Conservation (phyloP, 169 alveolate genomes). For the Eimeria maxima region DNA sequence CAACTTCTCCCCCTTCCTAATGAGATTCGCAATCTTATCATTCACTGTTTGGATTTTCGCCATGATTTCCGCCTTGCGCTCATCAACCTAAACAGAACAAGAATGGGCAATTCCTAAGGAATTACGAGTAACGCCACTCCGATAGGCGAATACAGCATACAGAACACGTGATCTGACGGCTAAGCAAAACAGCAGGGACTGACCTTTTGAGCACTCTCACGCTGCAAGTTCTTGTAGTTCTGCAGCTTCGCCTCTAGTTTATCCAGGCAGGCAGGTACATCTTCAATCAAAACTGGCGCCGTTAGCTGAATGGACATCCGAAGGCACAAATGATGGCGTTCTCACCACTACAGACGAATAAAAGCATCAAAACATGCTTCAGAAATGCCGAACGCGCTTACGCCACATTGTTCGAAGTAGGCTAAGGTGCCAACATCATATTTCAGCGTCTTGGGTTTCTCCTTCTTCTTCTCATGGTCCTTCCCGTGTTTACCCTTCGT, state of each 20-base stretch:
- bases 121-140: background rate
- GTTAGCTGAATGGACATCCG: background rate
- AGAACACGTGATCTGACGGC: background rate
- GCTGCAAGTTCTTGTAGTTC: conserved; percentile 54
- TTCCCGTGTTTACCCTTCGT: conserved; percentile 34
- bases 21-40: conserved; percentile 28
- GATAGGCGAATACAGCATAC: background rate
- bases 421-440: conserved; percentile 81
- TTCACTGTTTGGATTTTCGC: conserved; percentile 37
- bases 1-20: conserved; percentile 25
- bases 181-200: background rate
- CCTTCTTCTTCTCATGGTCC: conserved; percentile 47
- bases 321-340: background rate
- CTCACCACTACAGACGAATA: background rate
- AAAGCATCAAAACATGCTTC: background rate
- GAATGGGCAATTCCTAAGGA: background rate
- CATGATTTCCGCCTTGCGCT: conserved; percentile 64
- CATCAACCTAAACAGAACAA: background rate
- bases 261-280: conserved; percentile 46
- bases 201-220: conserved; percentile 28
- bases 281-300: conserved; percentile 48
- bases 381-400: background rate
- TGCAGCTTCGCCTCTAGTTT: conserved; percentile 64
- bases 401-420: conserved; percentile 81
- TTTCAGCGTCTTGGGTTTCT: conserved; percentile 75